These are phyloP conservation scores for Roridomyces roridus DNA, from an alignment of 768 basidiomycete species.

Conservation along the genomic window DNA sequence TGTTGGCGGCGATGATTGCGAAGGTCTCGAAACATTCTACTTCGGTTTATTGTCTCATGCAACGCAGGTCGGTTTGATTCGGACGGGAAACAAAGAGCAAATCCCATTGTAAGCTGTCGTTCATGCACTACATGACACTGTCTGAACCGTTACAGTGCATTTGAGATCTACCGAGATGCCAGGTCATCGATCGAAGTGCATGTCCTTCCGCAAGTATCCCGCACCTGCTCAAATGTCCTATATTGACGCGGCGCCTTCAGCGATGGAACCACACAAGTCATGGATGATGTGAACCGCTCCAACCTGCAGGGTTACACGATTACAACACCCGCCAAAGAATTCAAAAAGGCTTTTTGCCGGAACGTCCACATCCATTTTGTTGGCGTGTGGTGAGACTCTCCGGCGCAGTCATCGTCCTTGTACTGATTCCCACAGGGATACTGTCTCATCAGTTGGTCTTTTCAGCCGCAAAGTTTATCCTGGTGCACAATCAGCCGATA, in stretches of 20 bases:
- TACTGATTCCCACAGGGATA: background rate
- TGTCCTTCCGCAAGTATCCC: background rate
- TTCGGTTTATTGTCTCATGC: background rate
- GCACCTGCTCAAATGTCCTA: background rate
- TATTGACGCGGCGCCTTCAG: background rate
- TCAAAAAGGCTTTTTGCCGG: background rate
- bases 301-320: background rate
- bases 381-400: background rate
- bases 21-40: background rate
- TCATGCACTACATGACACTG: background rate
- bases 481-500: background rate
- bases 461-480: background rate
- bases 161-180: background rate
- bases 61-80: background rate
- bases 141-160: background rate
- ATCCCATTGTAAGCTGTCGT: background rate
- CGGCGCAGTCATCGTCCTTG: too few species aligned
- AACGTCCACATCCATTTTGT: background rate
- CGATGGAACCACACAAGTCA: too few species aligned
- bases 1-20: background rate
- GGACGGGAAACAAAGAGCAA: too few species aligned
- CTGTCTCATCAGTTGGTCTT: background rate
- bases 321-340: background rate
- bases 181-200: background rate
- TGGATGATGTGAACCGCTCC: too few species aligned